These are phyloP conservation scores for Leonotis leonurus DNA, from an alignment of 257 asterid species.

Conservation along the genomic window DNA sequence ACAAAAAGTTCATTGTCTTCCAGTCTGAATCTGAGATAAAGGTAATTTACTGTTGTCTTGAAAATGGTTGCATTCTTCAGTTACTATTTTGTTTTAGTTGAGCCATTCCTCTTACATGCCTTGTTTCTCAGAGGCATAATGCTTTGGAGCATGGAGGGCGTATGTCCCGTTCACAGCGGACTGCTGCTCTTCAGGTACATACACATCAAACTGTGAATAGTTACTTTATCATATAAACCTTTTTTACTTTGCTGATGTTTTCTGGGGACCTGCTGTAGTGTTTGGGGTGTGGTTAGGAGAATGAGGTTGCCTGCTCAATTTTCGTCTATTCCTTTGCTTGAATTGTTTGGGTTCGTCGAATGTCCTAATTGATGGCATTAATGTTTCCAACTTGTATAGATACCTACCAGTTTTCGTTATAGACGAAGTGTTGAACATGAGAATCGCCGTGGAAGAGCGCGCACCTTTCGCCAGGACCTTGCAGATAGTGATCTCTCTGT, in stretches of 20 bases:
- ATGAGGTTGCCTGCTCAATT: conserved; percentile 5
- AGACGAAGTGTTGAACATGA: conserved; percentile 66
- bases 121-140: conserved; percentile 74
- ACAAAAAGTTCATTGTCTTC: conserved; percentile 78
- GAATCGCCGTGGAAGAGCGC: conserved; percentile 73
- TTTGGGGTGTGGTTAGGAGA: too few species aligned
- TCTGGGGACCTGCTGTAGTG: too few species aligned
- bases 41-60: conserved; percentile 39
- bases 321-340: background rate
- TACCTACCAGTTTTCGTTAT: conserved; percentile 90
- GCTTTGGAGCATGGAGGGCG: conserved; percentile 89
- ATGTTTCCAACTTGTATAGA: conserved; percentile 30
- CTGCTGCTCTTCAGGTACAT: conserved; percentile 92
- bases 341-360: background rate
- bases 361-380: conserved; percentile 1
- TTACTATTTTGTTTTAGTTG: background rate
- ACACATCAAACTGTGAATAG: conserved; percentile 4
- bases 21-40: conserved; percentile 77
- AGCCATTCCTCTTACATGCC: conserved; percentile 7
- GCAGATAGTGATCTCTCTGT: conserved; percentile 59
- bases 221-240: background rate
- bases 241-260: too few species aligned
- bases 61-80: background rate
- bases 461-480: conserved; percentile 58
- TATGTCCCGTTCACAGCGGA: conserved; percentile 92